Base-by-base conservation (phyloP, 176 grass and related monocot genomes). In the Musa itinerans region DNA sequence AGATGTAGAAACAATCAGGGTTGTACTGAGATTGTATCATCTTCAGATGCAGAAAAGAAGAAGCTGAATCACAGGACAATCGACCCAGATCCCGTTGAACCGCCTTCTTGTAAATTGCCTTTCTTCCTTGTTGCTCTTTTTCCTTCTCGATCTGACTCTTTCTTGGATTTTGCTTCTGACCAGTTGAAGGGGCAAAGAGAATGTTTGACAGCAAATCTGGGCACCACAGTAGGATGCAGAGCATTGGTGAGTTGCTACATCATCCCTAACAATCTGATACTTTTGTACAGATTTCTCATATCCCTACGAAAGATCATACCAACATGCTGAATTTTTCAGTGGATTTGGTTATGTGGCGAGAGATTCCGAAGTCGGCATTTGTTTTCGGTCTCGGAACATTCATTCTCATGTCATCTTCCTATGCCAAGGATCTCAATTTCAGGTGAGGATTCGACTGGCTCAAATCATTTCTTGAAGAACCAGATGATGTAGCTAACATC, bases 311-410 rank as follows among this genome's bases (percentile, higher is more conserved):
- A 23, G 55, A 49, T 83, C 53, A 75, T 67, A 26, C n/a, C 0
- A 25, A 69, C 10, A 14, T 61, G 50, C 22, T 72, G 11, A 10
- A 76, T 68, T 85, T 27, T 74, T 27, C 81, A 99, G 96, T 99
- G 76, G 89, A 99, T 83, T 83, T 99, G 85, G 81, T 99, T 53
- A 99, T 99, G 96, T 99, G 96, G 96, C 89, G 83, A 80, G 96
- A 99, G 74, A 89, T 92, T 72, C 89, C 96, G 22, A 99, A 95
- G 51, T 89, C 96, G 3, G 85, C 96, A 49, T 85, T 99, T 68
- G 88, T 99, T 17, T 99, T 99, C 81, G 96, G 96, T 24, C 83
- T 95, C 23, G 96, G 96, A 70, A 89, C 96, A 50, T 99, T 99
- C 78, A 83, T 86, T 62, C 81, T 99, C 54, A 78, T 99, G 50